These are phyloP conservation scores for Knoxia roxburghii DNA, from an alignment of 257 asterid species.

Conservation along the genomic window DNA sequence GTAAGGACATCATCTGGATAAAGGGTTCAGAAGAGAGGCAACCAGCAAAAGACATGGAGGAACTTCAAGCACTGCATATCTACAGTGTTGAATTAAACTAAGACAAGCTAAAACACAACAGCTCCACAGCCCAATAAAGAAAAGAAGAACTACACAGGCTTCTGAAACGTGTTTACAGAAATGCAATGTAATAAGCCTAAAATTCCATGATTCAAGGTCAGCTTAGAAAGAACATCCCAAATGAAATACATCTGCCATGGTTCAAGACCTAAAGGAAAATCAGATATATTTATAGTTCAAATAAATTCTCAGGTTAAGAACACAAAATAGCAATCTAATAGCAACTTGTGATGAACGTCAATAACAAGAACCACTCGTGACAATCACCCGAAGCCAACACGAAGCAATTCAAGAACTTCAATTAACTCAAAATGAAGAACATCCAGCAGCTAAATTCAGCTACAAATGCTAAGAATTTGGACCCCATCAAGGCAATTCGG, in stretches of 20 bases:
- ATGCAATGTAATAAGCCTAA: too few relatives aligned
- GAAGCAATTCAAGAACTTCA: background rate
- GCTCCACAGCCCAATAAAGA: background rate
- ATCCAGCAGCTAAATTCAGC: background rate
- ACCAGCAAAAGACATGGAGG: background rate
- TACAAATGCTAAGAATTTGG: background rate
- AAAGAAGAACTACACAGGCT: background rate
- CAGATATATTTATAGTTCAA: background rate
- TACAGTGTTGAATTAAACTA: background rate
- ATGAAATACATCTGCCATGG: background rate
- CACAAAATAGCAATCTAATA: background rate
- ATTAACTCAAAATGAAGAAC: background rate
- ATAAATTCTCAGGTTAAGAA: background rate
- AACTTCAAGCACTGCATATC: background rate
- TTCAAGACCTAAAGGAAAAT: background rate
- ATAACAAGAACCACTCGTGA: background rate
- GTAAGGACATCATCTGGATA: background rate
- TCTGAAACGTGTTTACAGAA: too few relatives aligned
- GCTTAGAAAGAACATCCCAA: background rate
- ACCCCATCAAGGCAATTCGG: background rate
- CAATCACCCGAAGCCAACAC: background rate
- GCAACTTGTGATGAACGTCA: background rate
- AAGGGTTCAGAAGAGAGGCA: background rate
- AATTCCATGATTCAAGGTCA: background rate
- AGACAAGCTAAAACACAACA: background rate